Evolutionary conservation across 1,139 yeast species (phyloP).

Genomic region (Kodamaea alishanica): DNA sequence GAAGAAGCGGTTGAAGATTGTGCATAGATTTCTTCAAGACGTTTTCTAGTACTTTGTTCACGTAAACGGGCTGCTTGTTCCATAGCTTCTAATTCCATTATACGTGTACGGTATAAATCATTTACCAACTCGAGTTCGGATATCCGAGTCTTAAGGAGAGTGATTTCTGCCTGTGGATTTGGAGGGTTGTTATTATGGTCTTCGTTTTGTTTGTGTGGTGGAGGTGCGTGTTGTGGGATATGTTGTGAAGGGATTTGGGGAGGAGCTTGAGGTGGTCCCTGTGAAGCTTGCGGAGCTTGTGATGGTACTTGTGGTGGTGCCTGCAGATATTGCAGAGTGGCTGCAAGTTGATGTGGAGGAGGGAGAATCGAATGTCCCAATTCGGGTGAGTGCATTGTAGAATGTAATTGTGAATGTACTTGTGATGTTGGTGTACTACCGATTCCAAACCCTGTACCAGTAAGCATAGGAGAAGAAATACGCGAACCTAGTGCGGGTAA

Average conservation of each 20-base stretch:
- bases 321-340: no score
- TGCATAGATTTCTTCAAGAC: slow-evolving; percentile 43
- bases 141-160: slow-evolving; percentile 65
- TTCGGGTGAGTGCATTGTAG: no score
- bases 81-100: slow-evolving; percentile 73
- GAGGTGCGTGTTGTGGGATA: no score
- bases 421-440: slow-evolving; percentile 9
- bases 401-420: slow-evolving; percentile 4
- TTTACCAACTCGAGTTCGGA: slow-evolving; percentile 89
- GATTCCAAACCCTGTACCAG: slow-evolving; percentile 41
- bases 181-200: slow-evolving; percentile 1
- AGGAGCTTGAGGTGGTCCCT: no score
- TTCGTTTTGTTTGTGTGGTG: no score
- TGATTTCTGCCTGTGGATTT: slow-evolving; percentile 45
- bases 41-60: slow-evolving; percentile 45
- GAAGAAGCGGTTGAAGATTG: slow-evolving; percentile 8
- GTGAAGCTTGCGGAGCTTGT: no score
- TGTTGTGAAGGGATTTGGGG: no score
- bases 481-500: slow-evolving; percentile 33
- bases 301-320: no score
- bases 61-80: slow-evolving; percentile 58
- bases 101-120: slow-evolving; percentile 78
- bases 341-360: no score
- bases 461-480: slow-evolving; percentile 36
- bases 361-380: no score